phyloP scores from a whole-genome alignment of 1,284 basidiomycete species.

The Cutaneotrichosporon sp. region DNA sequence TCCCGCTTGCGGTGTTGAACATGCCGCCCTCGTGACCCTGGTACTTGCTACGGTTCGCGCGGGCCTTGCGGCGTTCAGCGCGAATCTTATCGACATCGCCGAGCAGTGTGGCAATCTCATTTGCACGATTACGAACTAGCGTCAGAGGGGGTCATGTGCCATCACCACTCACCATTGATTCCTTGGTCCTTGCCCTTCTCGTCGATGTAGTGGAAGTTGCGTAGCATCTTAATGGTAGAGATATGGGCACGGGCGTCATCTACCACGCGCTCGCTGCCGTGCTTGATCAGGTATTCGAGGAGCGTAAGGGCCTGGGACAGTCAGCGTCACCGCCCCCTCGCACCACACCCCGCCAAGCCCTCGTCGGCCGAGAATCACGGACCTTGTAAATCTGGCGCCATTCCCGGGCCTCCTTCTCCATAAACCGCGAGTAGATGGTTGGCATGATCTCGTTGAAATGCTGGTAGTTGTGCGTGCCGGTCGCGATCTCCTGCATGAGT shows the following conservation, averaged over 20 bases:
- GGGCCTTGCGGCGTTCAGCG: constrained; percentile 84
- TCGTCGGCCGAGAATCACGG: constrained; percentile 1
- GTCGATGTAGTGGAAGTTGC: constrained; percentile 97
- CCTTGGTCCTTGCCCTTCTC: constrained; percentile 99
- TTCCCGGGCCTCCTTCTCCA: constrained; percentile 97
- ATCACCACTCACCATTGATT: constrained; percentile 85
- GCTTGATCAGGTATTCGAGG: constrained; percentile 92
- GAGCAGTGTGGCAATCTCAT: constrained; percentile 83
- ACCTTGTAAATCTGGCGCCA: constrained; percentile 99
- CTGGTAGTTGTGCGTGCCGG: constrained; percentile 54
- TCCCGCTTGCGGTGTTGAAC: constrained; percentile 44
- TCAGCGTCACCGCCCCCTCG: background rate
- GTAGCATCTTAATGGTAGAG: constrained; percentile 93
- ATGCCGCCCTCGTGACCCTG: constrained; percentile 55
- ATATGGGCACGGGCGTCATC: constrained; percentile 95
- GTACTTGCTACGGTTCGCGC: constrained; percentile 89
- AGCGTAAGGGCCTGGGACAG: constrained; percentile 72
- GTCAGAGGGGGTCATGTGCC: no score
- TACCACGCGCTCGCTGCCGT: constrained; percentile 96
- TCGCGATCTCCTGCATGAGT: constrained; percentile 95
- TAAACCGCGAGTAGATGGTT: constrained; percentile 86
- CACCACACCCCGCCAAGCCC: background rate
- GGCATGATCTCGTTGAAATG: constrained; percentile 99
- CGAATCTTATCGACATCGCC: constrained; percentile 89
- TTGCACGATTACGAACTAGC: constrained; percentile 56